Evolutionary conservation across 352 stramenopile genomes (phyloP), one percentile per base, ranked within the genome.

Genomic region (Hyaloperonospora brassicae): DNA sequence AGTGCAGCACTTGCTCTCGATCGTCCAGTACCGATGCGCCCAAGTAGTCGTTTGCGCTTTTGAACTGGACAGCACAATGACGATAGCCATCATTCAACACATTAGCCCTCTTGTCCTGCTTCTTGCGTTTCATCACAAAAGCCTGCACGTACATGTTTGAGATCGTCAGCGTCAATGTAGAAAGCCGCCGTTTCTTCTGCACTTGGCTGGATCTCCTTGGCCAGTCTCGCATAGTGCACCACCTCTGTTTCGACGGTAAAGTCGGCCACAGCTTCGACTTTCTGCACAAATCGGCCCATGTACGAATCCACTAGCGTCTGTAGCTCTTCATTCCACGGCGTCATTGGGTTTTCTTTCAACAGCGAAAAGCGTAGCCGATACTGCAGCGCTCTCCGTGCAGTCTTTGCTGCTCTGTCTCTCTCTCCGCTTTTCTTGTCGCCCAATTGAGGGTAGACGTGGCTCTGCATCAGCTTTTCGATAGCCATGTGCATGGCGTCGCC

Each of bases 331-430:
- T 53, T 64, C 79, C 77, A 88, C 12, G 35, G 8, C 1, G 61
- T 57, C 23, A 59, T 45, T 12, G 67, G 68, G 13, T 68, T 59
- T 44, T 87, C 79, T 24, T 87, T 87, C 2, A 92, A 55, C 27
- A 92, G 50, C 5, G 76, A 71, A 50, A 89, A 87, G 47, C 84
- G 70, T 23, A 88, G 55, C 39, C 79, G 79, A 50, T 89, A 92
- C 35, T 73, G 66, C 10, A 83, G 62, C 3, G 82, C 70, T 25
- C 63, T 63, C 2, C 80, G 60, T 10, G 80, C 77, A 21, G 46
- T 64, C 42, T 65, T 71, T 9, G 62, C 56, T 11, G 53, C 47
- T 11, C 49, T 35, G 14, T 48, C 30, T 14, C 49, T n/a, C 14
- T 44, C 41, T 1, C n/a, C n/a, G 24, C 27, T 44, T 35, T 57